phyloP scores from a whole-genome alignment of 2,329 filamentous ascomycete genomes.

The Emydomyces testavorans region DNA sequence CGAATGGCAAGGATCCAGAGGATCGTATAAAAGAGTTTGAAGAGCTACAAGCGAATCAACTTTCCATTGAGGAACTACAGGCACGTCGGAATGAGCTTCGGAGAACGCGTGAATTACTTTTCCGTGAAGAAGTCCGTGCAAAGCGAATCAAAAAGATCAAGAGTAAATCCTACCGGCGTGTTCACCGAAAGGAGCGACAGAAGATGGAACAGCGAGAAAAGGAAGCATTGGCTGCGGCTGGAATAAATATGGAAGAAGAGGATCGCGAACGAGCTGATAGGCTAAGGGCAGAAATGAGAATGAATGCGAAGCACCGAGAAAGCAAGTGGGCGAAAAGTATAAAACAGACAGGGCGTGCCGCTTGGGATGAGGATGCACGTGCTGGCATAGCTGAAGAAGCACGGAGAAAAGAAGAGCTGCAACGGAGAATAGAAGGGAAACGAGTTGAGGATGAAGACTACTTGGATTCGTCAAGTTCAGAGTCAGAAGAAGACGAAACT shows the following conservation, averaged over 20 bases:
- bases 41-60: slow-evolving; percentile 57
- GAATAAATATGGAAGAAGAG: slow-evolving; percentile 51
- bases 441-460: slow-evolving; percentile 48
- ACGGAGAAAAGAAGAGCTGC: slow-evolving; percentile 67
- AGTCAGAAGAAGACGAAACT: slow-evolving; percentile 48
- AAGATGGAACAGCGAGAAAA: slow-evolving; percentile 47
- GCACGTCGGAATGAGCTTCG: slow-evolving; percentile 64
- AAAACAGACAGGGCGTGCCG: slow-evolving; percentile 64
- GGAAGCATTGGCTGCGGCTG: slow-evolving; percentile 47
- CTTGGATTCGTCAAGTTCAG: slow-evolving; percentile 44
- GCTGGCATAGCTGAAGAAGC: slow-evolving; percentile 70
- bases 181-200: slow-evolving; percentile 71
- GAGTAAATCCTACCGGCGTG: slow-evolving; percentile 83
- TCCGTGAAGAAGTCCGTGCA: slow-evolving; percentile 74
- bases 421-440: slow-evolving; percentile 66
- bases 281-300: slow-evolving; percentile 67
- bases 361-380: slow-evolving; percentile 81
- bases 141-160: slow-evolving; percentile 99
- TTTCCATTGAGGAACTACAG: slow-evolving; percentile 61
- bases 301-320: slow-evolving; percentile 73
- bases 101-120: slow-evolving; percentile 70
- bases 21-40: slow-evolving; percentile 58
- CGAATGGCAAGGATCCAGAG: slow-evolving; percentile 49
- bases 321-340: slow-evolving; percentile 87
- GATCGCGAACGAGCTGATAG: slow-evolving; percentile 58